phyloP scores from a whole-genome alignment of 176 grass and related monocot genomes.

The Avena atlantica region DNA sequence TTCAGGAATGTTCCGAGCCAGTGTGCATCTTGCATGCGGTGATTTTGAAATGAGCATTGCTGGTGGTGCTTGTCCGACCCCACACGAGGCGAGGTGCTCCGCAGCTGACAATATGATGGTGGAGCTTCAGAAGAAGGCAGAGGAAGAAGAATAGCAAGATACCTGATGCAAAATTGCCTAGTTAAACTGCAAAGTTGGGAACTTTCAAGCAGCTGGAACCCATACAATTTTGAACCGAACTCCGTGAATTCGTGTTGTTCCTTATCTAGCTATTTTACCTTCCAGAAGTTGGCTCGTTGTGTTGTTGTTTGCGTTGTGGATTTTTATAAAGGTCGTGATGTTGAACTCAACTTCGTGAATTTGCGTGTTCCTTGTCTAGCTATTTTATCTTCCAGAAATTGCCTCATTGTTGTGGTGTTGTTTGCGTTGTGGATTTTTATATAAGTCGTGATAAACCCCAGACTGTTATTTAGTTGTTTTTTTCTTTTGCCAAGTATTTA shows the following conservation, averaged over 20 bases:
- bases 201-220: background rate
- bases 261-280: slow-evolving; percentile 12
- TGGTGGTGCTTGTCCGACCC: background rate
- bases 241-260: background rate
- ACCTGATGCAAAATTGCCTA: background rate
- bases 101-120: background rate
- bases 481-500: background rate
- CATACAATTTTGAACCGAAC: background rate
- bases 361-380: background rate
- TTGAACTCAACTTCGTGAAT: background rate
- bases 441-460: background rate
- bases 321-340: background rate
- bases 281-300: background rate
- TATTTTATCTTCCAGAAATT: background rate
- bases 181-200: background rate
- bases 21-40: background rate
- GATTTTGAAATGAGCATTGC: background rate
- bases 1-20: background rate
- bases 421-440: background rate
- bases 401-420: background rate
- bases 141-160: background rate
- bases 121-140: background rate
- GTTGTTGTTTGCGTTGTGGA: background rate
- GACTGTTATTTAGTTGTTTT: background rate
- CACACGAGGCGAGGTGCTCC: background rate